phyloP scores from a whole-genome alignment of 2,329 filamentous ascomycete genomes.

The Trichoderma sp. region DNA sequence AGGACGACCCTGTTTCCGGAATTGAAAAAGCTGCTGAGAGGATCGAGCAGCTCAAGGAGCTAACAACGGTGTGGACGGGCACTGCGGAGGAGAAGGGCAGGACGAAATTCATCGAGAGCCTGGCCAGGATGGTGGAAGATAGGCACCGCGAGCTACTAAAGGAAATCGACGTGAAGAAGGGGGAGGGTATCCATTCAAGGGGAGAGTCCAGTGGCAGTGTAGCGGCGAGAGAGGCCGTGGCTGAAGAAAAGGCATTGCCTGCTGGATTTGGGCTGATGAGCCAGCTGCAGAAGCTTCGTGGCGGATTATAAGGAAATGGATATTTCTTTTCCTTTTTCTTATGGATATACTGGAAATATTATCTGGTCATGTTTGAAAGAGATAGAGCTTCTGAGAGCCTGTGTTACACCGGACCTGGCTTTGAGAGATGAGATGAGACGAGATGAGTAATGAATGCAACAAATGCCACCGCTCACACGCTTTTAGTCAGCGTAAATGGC shows the following conservation, averaged over 20 bases:
- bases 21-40: constrained; percentile 73
- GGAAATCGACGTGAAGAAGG: constrained; percentile 52
- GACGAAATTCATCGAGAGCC: constrained; percentile 75
- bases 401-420: not conserved
- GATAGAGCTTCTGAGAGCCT: not conserved
- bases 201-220: constrained; percentile 34
- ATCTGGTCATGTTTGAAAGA: not conserved
- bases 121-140: constrained; percentile 85
- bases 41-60: constrained; percentile 75
- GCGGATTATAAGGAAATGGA: constrained; percentile 48
- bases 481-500: not conserved
- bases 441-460: not conserved
- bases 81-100: constrained; percentile 92
- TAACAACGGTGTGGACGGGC: constrained; percentile 89
- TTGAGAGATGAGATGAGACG: not conserved
- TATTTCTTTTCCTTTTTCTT: not conserved
- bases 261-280: constrained; percentile 65
- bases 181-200: constrained; percentile 32
- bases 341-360: not conserved
- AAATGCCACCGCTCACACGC: not conserved
- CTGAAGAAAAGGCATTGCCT: constrained; percentile 49
- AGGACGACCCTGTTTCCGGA: constrained; percentile 64
- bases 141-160: constrained; percentile 57
- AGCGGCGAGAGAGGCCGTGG: constrained; percentile 41
- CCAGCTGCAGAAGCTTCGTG: constrained; percentile 64